Conservation (phyloP, 805 yeast species). For the Candida rishiriensis region DNA sequence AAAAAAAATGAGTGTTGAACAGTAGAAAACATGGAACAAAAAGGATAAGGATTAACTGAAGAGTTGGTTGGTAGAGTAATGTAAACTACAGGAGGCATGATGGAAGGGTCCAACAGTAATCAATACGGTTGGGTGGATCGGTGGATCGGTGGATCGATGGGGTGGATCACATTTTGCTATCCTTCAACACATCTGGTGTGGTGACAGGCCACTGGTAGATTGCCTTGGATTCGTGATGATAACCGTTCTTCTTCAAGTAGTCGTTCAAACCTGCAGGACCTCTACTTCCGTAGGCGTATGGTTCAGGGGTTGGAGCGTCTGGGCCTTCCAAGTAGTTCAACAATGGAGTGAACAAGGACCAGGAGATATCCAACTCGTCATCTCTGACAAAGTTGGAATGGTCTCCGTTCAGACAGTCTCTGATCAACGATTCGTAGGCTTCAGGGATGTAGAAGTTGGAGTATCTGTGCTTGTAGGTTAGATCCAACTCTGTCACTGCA, state of each 20-base stretch:
- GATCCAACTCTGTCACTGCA: conserved; percentile 83
- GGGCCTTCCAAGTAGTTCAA: conserved; percentile 73
- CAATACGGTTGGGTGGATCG: no score
- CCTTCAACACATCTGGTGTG: conserved; percentile 36
- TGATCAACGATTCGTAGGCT: conserved; percentile 93
- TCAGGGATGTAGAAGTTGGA: conserved; percentile 92
- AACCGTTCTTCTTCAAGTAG: conserved; percentile 68
- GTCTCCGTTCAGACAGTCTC: conserved; percentile 86
- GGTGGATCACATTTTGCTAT: conserved; percentile 16
- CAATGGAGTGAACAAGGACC: conserved; percentile 92
- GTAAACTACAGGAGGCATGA: no score
- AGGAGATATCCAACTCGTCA: conserved; percentile 90
- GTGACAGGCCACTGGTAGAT: conserved; percentile 91
- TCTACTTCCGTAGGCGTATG: conserved; percentile 85
- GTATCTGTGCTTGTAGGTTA: conserved; percentile 79
- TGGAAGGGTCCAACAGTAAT: no score
- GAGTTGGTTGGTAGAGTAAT: no score
- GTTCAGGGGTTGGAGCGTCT: conserved; percentile 60
- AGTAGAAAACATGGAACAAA: no score
- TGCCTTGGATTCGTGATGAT: conserved; percentile 56
- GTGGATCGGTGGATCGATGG: no score
- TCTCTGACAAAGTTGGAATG: conserved; percentile 98
- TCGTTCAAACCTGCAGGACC: conserved; percentile 68
- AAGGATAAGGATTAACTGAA: no score
- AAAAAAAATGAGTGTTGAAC: no score